Conservation (phyloP, 2,329 filamentous ascomycete species). For the Bimuria novae-zelandiae region DNA sequence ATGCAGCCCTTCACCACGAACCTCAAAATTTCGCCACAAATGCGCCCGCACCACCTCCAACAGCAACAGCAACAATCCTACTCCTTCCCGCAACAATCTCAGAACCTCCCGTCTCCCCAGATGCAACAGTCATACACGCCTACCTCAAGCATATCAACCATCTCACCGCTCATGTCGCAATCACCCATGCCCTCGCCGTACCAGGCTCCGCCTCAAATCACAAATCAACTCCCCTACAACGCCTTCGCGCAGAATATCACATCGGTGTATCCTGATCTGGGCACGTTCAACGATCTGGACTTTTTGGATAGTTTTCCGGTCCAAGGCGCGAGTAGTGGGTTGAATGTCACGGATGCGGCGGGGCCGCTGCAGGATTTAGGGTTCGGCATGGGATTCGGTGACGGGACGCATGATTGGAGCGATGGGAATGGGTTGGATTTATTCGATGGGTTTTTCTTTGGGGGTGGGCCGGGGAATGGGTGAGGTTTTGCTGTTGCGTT, state of each 20-base stretch:
- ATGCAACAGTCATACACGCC: constrained; percentile 19
- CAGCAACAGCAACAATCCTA: constrained; percentile 21
- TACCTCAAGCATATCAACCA: constrained; percentile 19
- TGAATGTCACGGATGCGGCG: constrained; percentile 43
- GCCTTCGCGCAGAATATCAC: constrained; percentile 33
- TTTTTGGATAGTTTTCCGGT: constrained; percentile 58
- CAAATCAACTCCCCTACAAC: constrained; percentile 36
- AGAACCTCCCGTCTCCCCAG: constrained; percentile 22
- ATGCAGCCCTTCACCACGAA: constrained; percentile 32
- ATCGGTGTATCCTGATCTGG: constrained; percentile 37
- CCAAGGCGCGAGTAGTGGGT: constrained; percentile 21
- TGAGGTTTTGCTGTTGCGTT: not conserved
- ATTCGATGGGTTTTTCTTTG: constrained; percentile 67
- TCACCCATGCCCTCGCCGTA: constrained; percentile 29
- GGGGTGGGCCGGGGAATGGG: constrained; percentile 2
- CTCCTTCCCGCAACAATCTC: constrained; percentile 19
- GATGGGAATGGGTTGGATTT: constrained; percentile 51
- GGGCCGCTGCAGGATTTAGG: constrained; percentile 65
- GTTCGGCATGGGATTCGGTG: constrained; percentile 51
- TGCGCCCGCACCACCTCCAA: constrained; percentile 32
- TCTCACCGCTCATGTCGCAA: constrained; percentile 29
- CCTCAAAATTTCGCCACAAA: constrained; percentile 42
- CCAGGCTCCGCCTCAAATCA: constrained; percentile 20
- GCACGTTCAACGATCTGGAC: constrained; percentile 55
- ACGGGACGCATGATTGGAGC: constrained; percentile 62